Base-by-base conservation (phyloP, 2,329 filamentous ascomycete species). In the Alternaria atra region DNA sequence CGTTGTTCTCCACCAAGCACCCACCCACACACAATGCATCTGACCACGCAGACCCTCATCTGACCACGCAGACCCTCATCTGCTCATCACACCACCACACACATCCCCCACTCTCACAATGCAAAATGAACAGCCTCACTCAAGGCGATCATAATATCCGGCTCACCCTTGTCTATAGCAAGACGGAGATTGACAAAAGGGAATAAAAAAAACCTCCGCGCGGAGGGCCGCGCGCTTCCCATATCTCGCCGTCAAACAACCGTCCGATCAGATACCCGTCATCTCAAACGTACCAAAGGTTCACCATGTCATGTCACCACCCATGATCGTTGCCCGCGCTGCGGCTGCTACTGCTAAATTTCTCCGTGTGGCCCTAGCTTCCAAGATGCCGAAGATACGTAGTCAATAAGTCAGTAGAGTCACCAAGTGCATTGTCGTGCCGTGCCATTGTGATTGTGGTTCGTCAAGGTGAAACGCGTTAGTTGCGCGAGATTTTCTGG, bases 261-360 rank as follows among this genome's bases (percentile, higher is more conserved):
- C 46, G 46, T 25, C 46, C 30, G 46, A 50, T 50, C 46, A 50
- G 46, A 50, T 50, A 50, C 46, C 46, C 32, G 46, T 37, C 30
- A 35, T 50, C 46, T 50, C 20, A 50, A 50, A 37, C 46, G 25
- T 50, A 37, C 30, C 46, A 35, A 35, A 15, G 13, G 25, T 20
- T 48, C 46, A 30, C 30, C 37, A 23, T 15, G 8, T 5, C 17
- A 23, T 7, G 35, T n/a, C n/a, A 39, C n/a, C 6, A 39, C 10
- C 37, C 37, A 40, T 40, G 37, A 40, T 40, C 37, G 17, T 20
- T 20, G 20, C 20, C 20, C 20, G 20, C 20, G 37, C 37, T 40
- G 17, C 20, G 2, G 20, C 20, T 20, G 37, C 37, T 40, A 9
- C 20, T 20, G 20, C 20, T 20, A 5, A 15, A 42, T 42, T 42